These are phyloP conservation scores for Cladosporium sp. DNA, from an alignment of 2,329 filamentous ascomycete genomes.

Conservation along the genomic window DNA sequence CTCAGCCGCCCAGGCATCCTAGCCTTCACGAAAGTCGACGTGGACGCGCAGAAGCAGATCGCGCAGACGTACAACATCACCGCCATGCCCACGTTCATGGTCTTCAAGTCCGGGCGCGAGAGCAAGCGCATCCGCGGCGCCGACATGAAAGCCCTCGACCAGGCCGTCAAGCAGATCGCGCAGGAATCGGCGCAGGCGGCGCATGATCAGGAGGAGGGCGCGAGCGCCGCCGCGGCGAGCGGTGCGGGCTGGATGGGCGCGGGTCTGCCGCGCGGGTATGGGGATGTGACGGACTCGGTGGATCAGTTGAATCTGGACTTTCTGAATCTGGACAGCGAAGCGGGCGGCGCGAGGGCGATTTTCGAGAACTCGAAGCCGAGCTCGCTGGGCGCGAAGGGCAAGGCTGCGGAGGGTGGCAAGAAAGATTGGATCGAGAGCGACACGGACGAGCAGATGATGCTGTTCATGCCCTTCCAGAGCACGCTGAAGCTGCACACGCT, in stretches of 20 bases:
- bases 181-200: too few relatives aligned
- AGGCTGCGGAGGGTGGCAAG: slow-evolving; percentile 47
- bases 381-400: slow-evolving; percentile 53
- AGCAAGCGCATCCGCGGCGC: slow-evolving; percentile 54
- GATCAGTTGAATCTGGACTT: slow-evolving; percentile 79
- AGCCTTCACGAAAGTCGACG: slow-evolving; percentile 84
- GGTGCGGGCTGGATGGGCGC: slow-evolving; percentile 65
- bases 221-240: slow-evolving; percentile 26
- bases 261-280: slow-evolving; percentile 72
- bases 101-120: slow-evolving; percentile 47
- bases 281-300: slow-evolving; percentile 76
- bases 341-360: slow-evolving; percentile 67
- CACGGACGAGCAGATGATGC: slow-evolving; percentile 92
- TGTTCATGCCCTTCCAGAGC: slow-evolving; percentile 85
- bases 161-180: slow-evolving; percentile 66
- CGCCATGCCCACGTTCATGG: slow-evolving; percentile 85
- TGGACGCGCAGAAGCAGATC: slow-evolving; percentile 70
- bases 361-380: slow-evolving; percentile 66
- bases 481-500: slow-evolving; percentile 83
- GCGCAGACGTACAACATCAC: slow-evolving; percentile 69
- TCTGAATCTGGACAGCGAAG: slow-evolving; percentile 77
- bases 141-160: slow-evolving; percentile 65
- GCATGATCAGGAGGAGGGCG: slow-evolving; percentile 51
- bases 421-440: slow-evolving; percentile 93
- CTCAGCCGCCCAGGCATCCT: slow-evolving; percentile 69